These are phyloP conservation scores for Dictyostelium purpureum DNA, from an alignment of 78 protist species.

Conservation along the genomic window DNA sequence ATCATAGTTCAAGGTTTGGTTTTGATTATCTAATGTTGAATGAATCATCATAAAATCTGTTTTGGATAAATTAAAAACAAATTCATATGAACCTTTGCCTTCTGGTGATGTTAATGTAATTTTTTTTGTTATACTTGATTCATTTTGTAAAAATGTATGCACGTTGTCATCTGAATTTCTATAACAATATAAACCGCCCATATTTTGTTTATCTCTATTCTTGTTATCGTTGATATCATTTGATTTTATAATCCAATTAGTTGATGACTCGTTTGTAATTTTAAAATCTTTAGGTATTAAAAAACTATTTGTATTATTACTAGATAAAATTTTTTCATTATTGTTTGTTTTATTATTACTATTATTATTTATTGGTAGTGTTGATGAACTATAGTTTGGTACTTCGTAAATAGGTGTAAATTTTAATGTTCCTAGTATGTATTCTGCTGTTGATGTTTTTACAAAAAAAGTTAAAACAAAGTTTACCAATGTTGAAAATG, in stretches of 20 bases:
- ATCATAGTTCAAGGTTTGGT: constrained; percentile 1
- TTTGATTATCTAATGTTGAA: background rate
- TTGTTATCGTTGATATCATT: background rate
- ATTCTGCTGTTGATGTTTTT: constrained; percentile 60
- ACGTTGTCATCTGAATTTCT: constrained; percentile 50
- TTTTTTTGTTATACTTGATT: constrained; percentile 34
- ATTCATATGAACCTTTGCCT: constrained; percentile 71
- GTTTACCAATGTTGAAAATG: constrained; percentile 63
- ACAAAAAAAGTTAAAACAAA: constrained; percentile 70
- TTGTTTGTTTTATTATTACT: background rate
- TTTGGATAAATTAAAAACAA: constrained; percentile 46
- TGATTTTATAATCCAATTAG: background rate
- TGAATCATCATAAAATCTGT: constrained; percentile 39
- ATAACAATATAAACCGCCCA: constrained; percentile 47
- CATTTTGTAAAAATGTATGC: constrained; percentile 53
- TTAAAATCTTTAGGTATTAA: background rate
- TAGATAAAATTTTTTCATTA: background rate
- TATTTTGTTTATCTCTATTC: constrained; percentile 20
- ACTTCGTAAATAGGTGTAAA: constrained; percentile 71
- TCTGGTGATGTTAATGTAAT: constrained; percentile 65
- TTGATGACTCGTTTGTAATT: background rate
- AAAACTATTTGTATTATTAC: background rate
- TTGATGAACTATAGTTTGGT: background rate
- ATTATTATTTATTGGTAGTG: background rate
- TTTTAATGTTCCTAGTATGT: constrained; percentile 59